phyloP scores from a whole-genome alignment of 768 basidiomycete species.

The Pleurotus djamor region DNA sequence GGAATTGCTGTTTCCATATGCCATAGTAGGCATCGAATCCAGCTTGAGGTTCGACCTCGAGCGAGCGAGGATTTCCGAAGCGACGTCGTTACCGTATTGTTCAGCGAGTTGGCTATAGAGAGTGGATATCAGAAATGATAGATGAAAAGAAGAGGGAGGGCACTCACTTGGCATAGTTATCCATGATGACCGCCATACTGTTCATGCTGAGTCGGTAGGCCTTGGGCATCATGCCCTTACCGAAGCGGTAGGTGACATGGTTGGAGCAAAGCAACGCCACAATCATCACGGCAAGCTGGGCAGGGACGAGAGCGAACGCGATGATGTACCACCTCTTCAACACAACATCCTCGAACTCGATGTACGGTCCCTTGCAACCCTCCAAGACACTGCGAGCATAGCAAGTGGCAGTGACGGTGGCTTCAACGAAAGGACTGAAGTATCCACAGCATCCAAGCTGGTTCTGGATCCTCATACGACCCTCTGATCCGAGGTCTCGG shows the following conservation, averaged over 20 bases:
- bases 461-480: constrained; percentile 70
- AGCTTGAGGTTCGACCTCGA: constrained; percentile 53
- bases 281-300: constrained; percentile 64
- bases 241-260: constrained; percentile 85
- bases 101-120: constrained; percentile 56
- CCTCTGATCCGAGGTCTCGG: constrained; percentile 51
- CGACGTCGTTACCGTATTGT: constrained; percentile 67
- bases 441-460: constrained; percentile 80
- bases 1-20: constrained; percentile 10
- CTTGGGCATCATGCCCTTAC: constrained; percentile 88
- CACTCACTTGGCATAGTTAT: constrained; percentile 73
- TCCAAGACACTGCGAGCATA: constrained; percentile 70
- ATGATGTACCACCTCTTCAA: constrained; percentile 65
- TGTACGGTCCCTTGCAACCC: constrained; percentile 70
- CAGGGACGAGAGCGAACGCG: constrained; percentile 64
- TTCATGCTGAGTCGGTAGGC: constrained; percentile 72
- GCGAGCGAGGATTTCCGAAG: constrained; percentile 53
- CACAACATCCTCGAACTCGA: constrained; percentile 52
- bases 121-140: neutral
- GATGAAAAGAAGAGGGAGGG: neutral
- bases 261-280: constrained; percentile 70
- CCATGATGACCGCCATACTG: constrained; percentile 83
- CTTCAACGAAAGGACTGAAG: constrained; percentile 78
- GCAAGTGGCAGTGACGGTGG: constrained; percentile 71
- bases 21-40: constrained; percentile 24